phyloP scores from a whole-genome alignment of 495 filamentous ascomycete genomes.

The Collariella sp. region DNA sequence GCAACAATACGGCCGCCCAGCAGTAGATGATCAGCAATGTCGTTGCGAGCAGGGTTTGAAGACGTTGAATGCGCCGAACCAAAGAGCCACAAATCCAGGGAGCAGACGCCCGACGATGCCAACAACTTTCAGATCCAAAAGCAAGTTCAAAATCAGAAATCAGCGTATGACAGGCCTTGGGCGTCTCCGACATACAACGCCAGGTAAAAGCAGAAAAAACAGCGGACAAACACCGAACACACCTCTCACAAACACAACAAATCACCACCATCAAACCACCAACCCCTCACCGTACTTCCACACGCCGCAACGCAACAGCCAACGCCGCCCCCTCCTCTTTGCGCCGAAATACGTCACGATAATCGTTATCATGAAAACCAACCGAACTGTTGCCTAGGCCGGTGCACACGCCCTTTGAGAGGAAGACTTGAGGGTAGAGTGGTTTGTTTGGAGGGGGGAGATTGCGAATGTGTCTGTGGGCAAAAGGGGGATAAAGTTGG shows the following conservation, averaged over 20 bases:
- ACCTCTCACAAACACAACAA: too few species aligned
- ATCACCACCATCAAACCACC: conserved; percentile 55
- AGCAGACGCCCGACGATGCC: not conserved
- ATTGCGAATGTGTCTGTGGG: conserved; percentile 66
- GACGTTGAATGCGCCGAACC: not conserved
- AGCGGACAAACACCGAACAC: conserved; percentile 50
- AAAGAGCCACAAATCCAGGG: not conserved
- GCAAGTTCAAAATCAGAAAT: not conserved
- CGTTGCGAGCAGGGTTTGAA: not conserved
- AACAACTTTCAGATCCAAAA: not conserved
- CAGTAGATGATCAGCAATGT: not conserved
- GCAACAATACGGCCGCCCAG: not conserved
- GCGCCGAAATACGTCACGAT: conserved; percentile 62
- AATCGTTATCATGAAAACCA: conserved; percentile 53
- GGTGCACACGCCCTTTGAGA: conserved; percentile 50
- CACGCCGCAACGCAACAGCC: conserved; percentile 54
- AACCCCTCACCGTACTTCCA: conserved; percentile 62
- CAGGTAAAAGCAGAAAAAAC: conserved; percentile 58
- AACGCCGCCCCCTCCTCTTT: conserved; percentile 58
- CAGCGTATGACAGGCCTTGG: not conserved
- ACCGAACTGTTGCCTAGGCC: conserved; percentile 50
- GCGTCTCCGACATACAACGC: conserved; percentile 41
- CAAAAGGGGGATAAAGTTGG: conserved; percentile 39
- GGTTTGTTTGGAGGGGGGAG: too few species aligned
- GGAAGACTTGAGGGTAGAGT: conserved; percentile 58